Percentiles rank a stretch among this genome's conserved stretches.
Conservation (phyloP, 805 yeast species). For the Yarrowia alimentaria region DNA sequence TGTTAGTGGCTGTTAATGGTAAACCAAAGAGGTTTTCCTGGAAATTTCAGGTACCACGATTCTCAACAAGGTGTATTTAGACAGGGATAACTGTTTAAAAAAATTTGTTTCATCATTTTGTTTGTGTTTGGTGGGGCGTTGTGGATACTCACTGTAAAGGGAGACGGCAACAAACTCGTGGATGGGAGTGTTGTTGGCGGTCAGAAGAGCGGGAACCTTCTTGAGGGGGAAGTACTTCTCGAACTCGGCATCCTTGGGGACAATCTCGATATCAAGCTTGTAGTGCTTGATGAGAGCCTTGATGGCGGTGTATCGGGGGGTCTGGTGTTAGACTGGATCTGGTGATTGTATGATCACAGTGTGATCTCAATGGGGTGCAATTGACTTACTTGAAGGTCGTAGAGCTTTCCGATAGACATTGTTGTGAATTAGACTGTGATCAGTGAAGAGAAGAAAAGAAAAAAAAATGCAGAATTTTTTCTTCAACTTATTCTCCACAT, state of each 20-base stretch:
- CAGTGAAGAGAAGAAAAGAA: slow-evolving; percentile 26
- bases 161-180: slow-evolving; percentile 63
- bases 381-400: slow-evolving; percentile 26
- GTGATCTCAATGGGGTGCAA: neutral
- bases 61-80: slow-evolving; percentile 21
- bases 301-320: slow-evolving; percentile 32
- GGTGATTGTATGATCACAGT: too few species aligned
- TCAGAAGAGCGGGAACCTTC: slow-evolving; percentile 61
- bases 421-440: slow-evolving; percentile 2
- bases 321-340: slow-evolving; percentile 22
- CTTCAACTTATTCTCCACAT: slow-evolving; percentile 7
- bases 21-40: neutral
- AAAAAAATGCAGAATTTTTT: slow-evolving; percentile 14
- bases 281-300: slow-evolving; percentile 49
- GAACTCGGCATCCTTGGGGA: slow-evolving; percentile 43
- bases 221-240: slow-evolving; percentile 54
- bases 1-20: neutral
- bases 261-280: slow-evolving; percentile 55
- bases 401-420: slow-evolving; percentile 27
- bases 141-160: slow-evolving; percentile 47
- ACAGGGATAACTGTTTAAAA: slow-evolving; percentile 26
- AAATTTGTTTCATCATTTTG: slow-evolving; percentile 28
- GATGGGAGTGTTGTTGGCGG: slow-evolving; percentile 64
- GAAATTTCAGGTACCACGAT: slow-evolving; percentile 3
- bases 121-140: neutral